Base-by-base conservation (phyloP, 164 flowering plant species). In the Nymphaea colorata region DNA sequence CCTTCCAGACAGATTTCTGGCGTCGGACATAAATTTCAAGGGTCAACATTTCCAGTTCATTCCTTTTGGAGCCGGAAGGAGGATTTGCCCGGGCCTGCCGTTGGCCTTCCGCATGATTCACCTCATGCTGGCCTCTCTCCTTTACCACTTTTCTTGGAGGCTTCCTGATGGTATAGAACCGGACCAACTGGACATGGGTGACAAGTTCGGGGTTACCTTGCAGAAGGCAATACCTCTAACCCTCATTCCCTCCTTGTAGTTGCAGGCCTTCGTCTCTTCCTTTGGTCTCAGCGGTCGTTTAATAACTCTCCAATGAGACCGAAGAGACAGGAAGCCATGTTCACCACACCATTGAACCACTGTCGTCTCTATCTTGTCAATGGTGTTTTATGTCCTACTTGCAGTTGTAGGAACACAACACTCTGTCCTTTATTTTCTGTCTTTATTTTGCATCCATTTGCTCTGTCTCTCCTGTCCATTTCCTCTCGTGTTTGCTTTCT, bases 11-110 rank as follows among this genome's bases (percentile, higher is more conserved):
- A 68, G 78, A 42, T 75, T 75, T 65, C 65, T 71, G 72, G 72
- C 59, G 59, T 65, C 63, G 0, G 69, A 71, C 3, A 43, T 75
- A 18, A 75, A 75, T 55, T 7, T 68, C 5, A 68, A 47, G 42
- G 75, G 78, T 2, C 63, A 51, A 5, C 17, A 69, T 17, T 75
- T 72, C 41, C 74, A 72, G 64, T 68, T 73, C 5, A 67, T 73
- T 42, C 79, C 79, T 0, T 76, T 76, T 7, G 79, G 78, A 5
- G 71, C 68, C 0, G 79, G 76, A 7, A 43, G 79, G 3, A 51
- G 79, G 43, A 76, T 73, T 4, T 76, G 79, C 43, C 73, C 69
- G 0, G 79, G 79, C 10, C 11, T 72, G 59, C 71, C 76, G 14
- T 45, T 76, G 41, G 79, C 66, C 1, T 44, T 43, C 0, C 16